These are phyloP conservation scores for Ustilago vetiveriae DNA, from an alignment of 1,284 basidiomycete species.

Conservation along the genomic window DNA sequence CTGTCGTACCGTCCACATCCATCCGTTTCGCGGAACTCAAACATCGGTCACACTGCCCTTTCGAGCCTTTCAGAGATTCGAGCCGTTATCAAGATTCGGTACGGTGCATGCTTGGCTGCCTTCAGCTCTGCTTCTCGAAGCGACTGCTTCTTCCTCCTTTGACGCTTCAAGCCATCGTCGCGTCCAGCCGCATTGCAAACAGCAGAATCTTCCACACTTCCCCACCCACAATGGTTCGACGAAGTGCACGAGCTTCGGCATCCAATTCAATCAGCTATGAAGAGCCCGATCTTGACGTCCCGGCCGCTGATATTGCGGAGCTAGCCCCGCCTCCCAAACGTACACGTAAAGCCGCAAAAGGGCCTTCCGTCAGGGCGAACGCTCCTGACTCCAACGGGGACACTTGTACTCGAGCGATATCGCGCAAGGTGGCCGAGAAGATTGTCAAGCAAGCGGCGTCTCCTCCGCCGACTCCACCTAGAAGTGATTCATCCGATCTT, in stretches of 20 bases:
- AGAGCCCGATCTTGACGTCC: constrained; percentile 13
- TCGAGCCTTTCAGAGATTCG: background rate
- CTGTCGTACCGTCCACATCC: background rate
- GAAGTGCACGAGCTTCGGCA: constrained; percentile 33
- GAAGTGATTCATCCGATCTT: constrained; percentile 15
- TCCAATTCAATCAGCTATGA: constrained; percentile 24
- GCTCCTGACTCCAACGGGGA: background rate
- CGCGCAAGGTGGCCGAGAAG: constrained; percentile 14
- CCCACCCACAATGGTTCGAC: constrained; percentile 18
- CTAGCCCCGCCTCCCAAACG: constrained; percentile 14
- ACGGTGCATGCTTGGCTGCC: constrained; percentile 19
- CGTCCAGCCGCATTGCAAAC: background rate
- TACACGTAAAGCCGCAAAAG: constrained; percentile 9
- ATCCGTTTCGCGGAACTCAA: no score
- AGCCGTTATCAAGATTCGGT: no score
- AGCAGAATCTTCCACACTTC: background rate
- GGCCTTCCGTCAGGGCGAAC: background rate
- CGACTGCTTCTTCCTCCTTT: constrained; percentile 9
- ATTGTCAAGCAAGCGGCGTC: constrained; percentile 20
- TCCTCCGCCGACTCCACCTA: constrained; percentile 18
- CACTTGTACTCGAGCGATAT: constrained; percentile 10
- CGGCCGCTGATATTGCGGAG: background rate
- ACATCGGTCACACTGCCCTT: no score
- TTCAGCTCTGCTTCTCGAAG: constrained; percentile 8
- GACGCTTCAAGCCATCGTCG: background rate